phyloP scores from a whole-genome alignment of 129 eudicot species.

The Helianthus annuus region DNA sequence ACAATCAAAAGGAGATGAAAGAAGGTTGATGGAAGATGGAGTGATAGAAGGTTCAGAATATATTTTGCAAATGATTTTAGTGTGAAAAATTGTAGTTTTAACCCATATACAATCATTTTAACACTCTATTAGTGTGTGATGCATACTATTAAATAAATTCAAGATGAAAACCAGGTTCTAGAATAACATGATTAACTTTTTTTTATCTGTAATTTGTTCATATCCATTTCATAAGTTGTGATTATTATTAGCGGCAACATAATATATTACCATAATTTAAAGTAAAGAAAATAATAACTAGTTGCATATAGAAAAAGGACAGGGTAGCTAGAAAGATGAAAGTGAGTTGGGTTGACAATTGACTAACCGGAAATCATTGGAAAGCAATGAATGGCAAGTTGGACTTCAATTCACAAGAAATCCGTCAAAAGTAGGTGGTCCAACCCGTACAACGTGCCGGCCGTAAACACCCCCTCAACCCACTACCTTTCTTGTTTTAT shows the following conservation, averaged over 20 bases:
- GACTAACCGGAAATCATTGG: slow-evolving; percentile 15
- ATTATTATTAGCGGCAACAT: background rate
- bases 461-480: slow-evolving; percentile 13
- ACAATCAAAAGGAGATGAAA: background rate
- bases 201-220: background rate
- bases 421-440: slow-evolving; percentile 25
- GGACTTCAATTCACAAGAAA: slow-evolving; percentile 24
- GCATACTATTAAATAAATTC: background rate
- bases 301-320: background rate
- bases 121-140: background rate
- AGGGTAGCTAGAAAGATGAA: background rate
- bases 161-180: background rate
- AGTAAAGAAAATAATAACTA: background rate
- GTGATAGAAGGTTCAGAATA: background rate
- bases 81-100: background rate
- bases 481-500: background rate
- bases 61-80: background rate
- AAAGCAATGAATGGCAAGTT: slow-evolving; percentile 22
- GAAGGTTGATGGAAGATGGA: background rate
- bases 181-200: background rate
- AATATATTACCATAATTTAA: background rate
- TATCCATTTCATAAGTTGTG: background rate
- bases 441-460: slow-evolving; percentile 27
- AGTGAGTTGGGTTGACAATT: slow-evolving; percentile 1
- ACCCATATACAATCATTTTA: background rate